A percentile compares a stretch with the other conserved stretches of the same genome.
Conservation (phyloP, 208 protist genomes). For the Phytomonas francai region DNA sequence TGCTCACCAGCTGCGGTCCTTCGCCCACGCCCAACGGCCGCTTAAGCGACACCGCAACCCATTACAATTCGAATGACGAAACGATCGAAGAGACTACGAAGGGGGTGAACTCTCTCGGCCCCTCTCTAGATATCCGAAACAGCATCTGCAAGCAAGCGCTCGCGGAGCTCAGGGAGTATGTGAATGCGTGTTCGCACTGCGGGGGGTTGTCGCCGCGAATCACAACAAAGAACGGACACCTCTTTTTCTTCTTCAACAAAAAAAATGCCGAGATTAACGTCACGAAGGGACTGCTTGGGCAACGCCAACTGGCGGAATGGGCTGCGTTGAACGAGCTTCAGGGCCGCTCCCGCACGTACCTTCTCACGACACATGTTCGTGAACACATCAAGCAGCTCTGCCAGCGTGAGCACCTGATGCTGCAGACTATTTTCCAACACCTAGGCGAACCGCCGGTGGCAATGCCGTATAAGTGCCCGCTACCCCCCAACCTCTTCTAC, state of each 20-base stretch:
- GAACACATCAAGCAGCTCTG: conserved; percentile 83
- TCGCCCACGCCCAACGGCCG: neutral
- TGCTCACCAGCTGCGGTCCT: neutral
- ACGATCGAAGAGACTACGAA: neutral
- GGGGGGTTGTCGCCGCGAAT: conserved; percentile 61
- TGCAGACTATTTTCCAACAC: conserved; percentile 68
- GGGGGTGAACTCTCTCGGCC: conserved; percentile 4
- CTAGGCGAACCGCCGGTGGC: conserved; percentile 65
- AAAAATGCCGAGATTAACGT: conserved; percentile 53
- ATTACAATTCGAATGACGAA: neutral
- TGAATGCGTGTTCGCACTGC: conserved; percentile 69
- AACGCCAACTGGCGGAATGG: conserved; percentile 55
- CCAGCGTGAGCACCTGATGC: conserved; percentile 47
- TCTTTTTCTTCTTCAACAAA: conserved; percentile 82
- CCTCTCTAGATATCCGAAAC: conserved; percentile 62
- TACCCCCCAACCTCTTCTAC: conserved; percentile 55
- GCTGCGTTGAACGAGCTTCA: conserved; percentile 49
- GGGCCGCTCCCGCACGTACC: conserved; percentile 64
- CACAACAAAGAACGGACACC: conserved; percentile 63
- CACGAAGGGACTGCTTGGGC: conserved; percentile 35
- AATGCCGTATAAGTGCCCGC: conserved; percentile 38
- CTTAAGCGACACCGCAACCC: neutral
- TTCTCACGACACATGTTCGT: conserved; percentile 38
- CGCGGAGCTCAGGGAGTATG: conserved; percentile 45
- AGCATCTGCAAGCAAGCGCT: conserved; percentile 67